Base-by-base conservation (phyloP, 306 rosid genomes). In the Quercus gilva region DNA sequence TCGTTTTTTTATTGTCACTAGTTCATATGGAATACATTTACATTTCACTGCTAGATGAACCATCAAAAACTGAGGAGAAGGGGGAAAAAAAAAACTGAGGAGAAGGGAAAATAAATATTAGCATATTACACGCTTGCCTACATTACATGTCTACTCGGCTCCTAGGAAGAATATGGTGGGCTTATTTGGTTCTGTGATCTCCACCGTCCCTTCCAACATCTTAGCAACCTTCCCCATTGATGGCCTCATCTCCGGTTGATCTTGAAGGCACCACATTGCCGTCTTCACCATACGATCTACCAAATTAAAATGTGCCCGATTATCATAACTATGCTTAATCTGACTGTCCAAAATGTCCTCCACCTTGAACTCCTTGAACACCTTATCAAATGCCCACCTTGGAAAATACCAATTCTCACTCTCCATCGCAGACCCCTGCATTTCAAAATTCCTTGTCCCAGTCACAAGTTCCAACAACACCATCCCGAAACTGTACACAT, bases 211-310 rank as follows among this genome's bases (percentile, higher is more conserved):
- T 85, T 95, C 99, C 52, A 95, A 43, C 97, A 95, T 91, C 91
- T 92, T 95, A n/a, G 97, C 97, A 17, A 91, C 98, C 49, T 95
- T 91, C 8, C 99, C 99, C 99, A 95, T 95, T 1, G 99, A 81
- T 15, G 97, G 99, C 81, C 99, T 88, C 81, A 73, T 68, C 80
- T 95, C 97, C 55, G 97, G 97, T 53, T 88, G 85, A 29, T 87
- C 91, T 18, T 95, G 97, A 19, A 95, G 86, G 81, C 99, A 95
- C 99, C 99, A 92, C 94, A 95, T 92, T 0, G 99, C 92, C 15
- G 99, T 92, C 83, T 87, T 85, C 11, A 95, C 91, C 99, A 95
- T 95, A 10, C 97, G 87, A 63, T 92, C 87, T 29, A 95, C 90
- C 87, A 89, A 73, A 0, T 86, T 91, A 55, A 84, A 90, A 70